Evolutionary conservation across 208 protist genomes (phyloP), one percentile per base, ranked within the genome.

Genomic region (Balamuthia mandrillaris): DNA sequence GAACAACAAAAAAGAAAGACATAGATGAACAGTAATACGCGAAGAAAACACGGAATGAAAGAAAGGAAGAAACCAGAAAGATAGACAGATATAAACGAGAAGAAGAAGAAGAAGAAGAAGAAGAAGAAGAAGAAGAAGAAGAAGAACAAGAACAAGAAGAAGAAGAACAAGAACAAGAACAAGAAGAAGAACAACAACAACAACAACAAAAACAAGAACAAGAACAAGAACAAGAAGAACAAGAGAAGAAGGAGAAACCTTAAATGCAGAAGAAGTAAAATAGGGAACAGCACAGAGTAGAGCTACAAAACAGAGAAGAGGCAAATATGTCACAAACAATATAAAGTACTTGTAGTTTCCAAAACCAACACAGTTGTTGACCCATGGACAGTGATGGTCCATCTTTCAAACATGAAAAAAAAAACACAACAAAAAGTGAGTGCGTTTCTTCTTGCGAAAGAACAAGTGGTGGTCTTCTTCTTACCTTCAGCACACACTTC

Each of bases 321-420:
- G 77, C 4, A 83, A 3, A 51, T 83, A 83, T 6, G 77, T 83
- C 27, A 83, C 52, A 45, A 83, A 83, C 7, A 83, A 56, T 10
- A 83, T 56, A n/a, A 83, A 83, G 54, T 70, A 83, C 77, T 83
- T 83, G 54, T 83, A 83, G 58, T 83, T 83, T 14, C 41, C 18
- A 35, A 83, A 83, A 12, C 27, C 77, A 18, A 83, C 77, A 42
- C 77, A 83, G 47, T 83, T 83, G 77, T 83, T 83, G 27, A 83
- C 77, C 77, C 77, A 83, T 16, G 77, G 77, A 14, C 77, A n/a
- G n/a, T 83, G 51, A n/a, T n/a, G n/a, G n/a, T n/a, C n/a, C n/a
- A n/a, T n/a, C n/a, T n/a, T n/a, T n/a, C n/a, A n/a, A n/a, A n/a
- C n/a, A n/a, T n/a, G n/a, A n/a, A n/a, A n/a, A n/a, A n/a, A n/a